Conservation (phyloP, 2,329 filamentous ascomycete genomes). For the Cladosporium cucumerinum region DNA sequence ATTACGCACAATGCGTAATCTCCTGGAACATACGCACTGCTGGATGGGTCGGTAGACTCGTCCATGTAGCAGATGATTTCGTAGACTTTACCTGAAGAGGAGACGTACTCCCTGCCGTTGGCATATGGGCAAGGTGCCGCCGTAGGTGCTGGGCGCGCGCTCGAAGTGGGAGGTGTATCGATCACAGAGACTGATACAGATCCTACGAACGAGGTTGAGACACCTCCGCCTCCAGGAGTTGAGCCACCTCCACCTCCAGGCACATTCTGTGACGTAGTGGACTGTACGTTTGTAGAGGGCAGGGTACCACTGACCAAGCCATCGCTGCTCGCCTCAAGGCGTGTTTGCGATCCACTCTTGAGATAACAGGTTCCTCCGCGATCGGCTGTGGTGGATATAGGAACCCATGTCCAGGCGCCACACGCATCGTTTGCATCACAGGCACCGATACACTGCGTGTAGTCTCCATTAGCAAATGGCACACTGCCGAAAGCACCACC, state of each 20-base stretch:
- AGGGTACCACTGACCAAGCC: neutral
- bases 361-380: neutral
- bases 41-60: neutral
- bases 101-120: conserved; percentile 18
- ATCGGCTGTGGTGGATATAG: neutral
- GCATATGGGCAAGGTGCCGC: conserved; percentile 14
- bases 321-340: neutral
- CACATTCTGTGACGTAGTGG: neutral
- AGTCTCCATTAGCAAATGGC: conserved; percentile 13
- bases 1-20: conserved; percentile 19
- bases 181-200: neutral
- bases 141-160: neutral
- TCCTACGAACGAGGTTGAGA: neutral
- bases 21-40: neutral
- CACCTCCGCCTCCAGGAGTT: neutral
- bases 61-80: conserved; percentile 16
- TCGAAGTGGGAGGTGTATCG: neutral
- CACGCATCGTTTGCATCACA: conserved; percentile 21
- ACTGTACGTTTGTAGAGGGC: neutral
- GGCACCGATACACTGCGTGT: conserved; percentile 21
- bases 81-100: conserved; percentile 15
- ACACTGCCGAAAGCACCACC: neutral
- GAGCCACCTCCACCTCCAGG: neutral
- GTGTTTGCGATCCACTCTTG: neutral
- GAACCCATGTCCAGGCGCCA: conserved; percentile 14